phyloP scores from a whole-genome alignment of 495 filamentous ascomycete genomes.

The Lasiosphaeria miniovina region DNA sequence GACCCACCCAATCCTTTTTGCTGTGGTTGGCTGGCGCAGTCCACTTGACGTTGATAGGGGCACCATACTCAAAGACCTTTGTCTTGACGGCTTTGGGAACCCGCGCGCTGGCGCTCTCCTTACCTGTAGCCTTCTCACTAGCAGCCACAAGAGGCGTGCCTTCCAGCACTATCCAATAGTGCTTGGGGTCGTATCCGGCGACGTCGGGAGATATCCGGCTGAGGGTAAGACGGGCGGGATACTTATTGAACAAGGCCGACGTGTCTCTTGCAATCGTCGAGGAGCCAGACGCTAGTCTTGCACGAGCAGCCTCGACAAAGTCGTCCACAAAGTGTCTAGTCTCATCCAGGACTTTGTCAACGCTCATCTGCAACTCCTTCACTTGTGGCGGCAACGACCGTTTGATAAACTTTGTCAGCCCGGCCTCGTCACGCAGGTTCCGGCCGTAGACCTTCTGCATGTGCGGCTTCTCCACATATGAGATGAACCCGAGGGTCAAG shows the following conservation, averaged over 20 bases:
- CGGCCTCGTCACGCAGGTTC: constrained; percentile 79
- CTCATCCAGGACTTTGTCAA: constrained; percentile 82
- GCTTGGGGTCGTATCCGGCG: constrained; percentile 76
- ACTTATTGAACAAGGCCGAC: constrained; percentile 80
- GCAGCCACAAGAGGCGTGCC: constrained; percentile 56
- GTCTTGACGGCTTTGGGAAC: constrained; percentile 59
- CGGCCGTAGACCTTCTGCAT: constrained; percentile 97
- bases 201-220: constrained; percentile 77
- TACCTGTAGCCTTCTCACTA: constrained; percentile 50
- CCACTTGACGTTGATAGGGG: constrained; percentile 89
- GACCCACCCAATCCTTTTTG: constrained; percentile 91
- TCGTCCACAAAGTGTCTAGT: constrained; percentile 88
- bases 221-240: constrained; percentile 84
- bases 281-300: constrained; percentile 82
- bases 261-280: constrained; percentile 86
- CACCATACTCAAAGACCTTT: constrained; percentile 80
- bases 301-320: constrained; percentile 80
- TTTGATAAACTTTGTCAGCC: constrained; percentile 84
- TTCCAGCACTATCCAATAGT: constrained; percentile 75
- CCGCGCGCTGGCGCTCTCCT: constrained; percentile 44
- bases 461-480: constrained; percentile 91
- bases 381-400: constrained; percentile 81
- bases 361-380: constrained; percentile 68
- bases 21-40: constrained; percentile 86
- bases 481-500: constrained; percentile 80